Evolutionary conservation across 2,329 filamentous ascomycete species (phyloP), one percentile per base, ranked within the genome.

Genomic region (Colletotrichum falcatum): DNA sequence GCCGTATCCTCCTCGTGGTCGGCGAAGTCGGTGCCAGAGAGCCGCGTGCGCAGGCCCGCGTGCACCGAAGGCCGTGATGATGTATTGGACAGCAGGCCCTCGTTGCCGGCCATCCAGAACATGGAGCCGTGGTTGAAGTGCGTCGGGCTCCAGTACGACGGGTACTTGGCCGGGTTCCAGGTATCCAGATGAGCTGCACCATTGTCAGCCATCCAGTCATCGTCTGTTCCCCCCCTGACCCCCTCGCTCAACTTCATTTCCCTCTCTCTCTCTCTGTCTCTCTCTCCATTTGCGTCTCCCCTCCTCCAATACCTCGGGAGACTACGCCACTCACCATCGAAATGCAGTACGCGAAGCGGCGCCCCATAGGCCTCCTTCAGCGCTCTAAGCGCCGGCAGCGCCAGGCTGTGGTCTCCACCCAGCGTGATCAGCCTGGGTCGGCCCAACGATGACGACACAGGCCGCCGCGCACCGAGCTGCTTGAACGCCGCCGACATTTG

Each of bases 61-160:
- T 97, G 94, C 7, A 96, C 93, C 28, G 89, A 92, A 0, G 89
- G 92, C 12, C 90, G 88, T 11, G 87, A 88, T 0, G 88, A 91
- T 18, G 85, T 83, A 79, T 95, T 95, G 71, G 88, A 86, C 68
- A 97, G 90, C 33, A 97, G 83, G 0, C 93, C 93, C 79, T 97
- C 94, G 37, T 90, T 90, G 59, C 91, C 90, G 7, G 94, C 94
- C 74, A 95, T 88, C 92, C 94, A 95, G 85, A 97, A 97, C 90
- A 97, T 96, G 74, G 89, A 93, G 5, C 95, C 94, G 80, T 97
- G 94, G 77, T 91, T 97, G 83, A 97, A 96, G 74, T 91, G 88
- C 2, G 89, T 87, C 3, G 86, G 87, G 3, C 77, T 76, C 94
- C 94, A 97, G 65, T 90, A 89, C 20, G 88, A 90, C 0, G 93